phyloP scores from a whole-genome alignment of 371 early-diverging fungal species.

The Rhizopus stolonifer region DNA sequence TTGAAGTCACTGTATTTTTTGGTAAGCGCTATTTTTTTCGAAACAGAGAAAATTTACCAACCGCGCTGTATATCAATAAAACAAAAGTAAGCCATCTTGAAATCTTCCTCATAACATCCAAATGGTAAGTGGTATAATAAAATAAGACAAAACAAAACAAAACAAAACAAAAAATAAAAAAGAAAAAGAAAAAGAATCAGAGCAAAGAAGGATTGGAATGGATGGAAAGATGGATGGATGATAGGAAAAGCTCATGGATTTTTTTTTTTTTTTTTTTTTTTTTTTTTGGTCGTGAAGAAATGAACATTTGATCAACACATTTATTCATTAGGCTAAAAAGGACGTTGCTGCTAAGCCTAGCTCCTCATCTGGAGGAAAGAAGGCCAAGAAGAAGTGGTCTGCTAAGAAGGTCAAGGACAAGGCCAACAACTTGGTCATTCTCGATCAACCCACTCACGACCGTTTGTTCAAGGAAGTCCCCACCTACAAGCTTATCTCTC shows the following conservation, averaged over 20 bases:
- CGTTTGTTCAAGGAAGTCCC: constrained; percentile 97
- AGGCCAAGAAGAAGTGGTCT: constrained; percentile 94
- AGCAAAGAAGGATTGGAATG: not conserved
- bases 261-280: not conserved
- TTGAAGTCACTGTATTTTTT: no score
- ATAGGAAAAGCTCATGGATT: not conserved
- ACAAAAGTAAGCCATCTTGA: constrained; percentile 9
- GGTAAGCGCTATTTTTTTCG: no score
- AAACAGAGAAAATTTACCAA: not conserved
- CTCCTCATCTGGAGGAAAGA: constrained; percentile 78
- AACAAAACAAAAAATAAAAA: not conserved
- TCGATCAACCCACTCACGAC: constrained; percentile 85
- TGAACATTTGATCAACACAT: no score
- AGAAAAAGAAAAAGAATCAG: not conserved
- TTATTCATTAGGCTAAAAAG: constrained; percentile 62
- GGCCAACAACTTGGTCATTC: constrained; percentile 92
- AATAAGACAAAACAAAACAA: no score
- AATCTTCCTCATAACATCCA: constrained; percentile 27
- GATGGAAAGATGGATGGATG: constrained; percentile 6
- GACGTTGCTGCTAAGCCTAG: constrained; percentile 65
- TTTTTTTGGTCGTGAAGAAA: no score
- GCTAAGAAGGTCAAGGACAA: constrained; percentile 94
- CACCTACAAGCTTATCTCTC: constrained; percentile 96
- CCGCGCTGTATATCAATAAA: constrained; percentile 6
- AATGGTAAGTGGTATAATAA: constrained; percentile 14